Base-by-base conservation (phyloP, 2,329 filamentous ascomycete species). In the Aspergillus spinulosporus region DNA sequence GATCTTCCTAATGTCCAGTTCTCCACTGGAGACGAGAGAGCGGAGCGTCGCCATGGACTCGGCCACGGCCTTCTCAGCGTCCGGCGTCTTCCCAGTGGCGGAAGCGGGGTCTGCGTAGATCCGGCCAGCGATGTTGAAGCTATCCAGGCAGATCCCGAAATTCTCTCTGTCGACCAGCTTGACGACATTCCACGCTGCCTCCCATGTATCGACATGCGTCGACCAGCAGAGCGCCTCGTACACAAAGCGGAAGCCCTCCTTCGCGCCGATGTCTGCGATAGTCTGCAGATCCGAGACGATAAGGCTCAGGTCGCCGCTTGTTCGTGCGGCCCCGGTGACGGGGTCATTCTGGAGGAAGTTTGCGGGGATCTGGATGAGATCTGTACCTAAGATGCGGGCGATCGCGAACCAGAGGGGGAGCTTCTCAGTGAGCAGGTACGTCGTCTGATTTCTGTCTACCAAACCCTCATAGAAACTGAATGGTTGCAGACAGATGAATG, bases 391-490 rank as follows among this genome's bases (percentile, higher is more conserved):
- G 8, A 81, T 80, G 14, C 81, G 77, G 4, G 84, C 85, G 8
- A 94, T 76, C 40, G 81, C 68, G 62, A 92, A 86, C 89, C 89
- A 93, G 21, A 87, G 76, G 7, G 81, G 75, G 21, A 93, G 79
- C 42, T 71, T 72, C 62, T 90, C 82, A 14, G 82, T 76, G 31
- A 92, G 73, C 3, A 85, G 78, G 28, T 77, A 72, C 1, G 73
- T 72, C 65, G 89, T 87, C 57, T 82, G 77, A n/a, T 72, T 64
- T 7, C 87, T 78, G 71, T 91, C 84, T 4, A 85, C 58, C 0
- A 92, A 79, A 1, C 89, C 90, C 62, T 92, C 90, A 72, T 88
- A 92, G 73, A 90, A 84, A 76, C 84, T 82, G 69, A 93, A 92
- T 0, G 90, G 90, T 66, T 91, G 89, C 0, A 92, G 79, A 59